phyloP scores from a whole-genome alignment of 768 basidiomycete genomes.

The Suillus subalutaceus region DNA sequence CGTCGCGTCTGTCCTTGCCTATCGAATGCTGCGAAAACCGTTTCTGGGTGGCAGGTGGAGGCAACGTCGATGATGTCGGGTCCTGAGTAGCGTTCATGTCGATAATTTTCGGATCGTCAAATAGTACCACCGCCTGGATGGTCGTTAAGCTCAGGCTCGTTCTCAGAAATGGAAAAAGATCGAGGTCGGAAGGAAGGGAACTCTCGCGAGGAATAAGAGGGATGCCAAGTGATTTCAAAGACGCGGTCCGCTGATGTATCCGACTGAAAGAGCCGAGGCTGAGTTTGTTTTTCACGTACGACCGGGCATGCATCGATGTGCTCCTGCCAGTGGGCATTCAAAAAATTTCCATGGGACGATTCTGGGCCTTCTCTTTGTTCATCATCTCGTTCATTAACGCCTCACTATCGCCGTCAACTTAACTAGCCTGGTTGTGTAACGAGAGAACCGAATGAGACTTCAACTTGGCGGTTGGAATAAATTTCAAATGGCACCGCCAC shows the following conservation, averaged over 20 bases:
- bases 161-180: constrained; percentile 19
- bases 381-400: background rate
- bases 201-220: constrained; percentile 19
- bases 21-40: constrained; percentile 5
- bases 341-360: constrained; percentile 2
- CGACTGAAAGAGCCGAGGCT: constrained; percentile 1
- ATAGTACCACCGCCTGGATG: background rate
- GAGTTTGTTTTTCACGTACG: constrained; percentile 18
- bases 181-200: constrained; percentile 11
- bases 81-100: constrained; percentile 4
- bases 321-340: background rate
- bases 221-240: constrained; percentile 17
- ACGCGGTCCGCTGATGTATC: constrained; percentile 18
- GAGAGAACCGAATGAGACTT: background rate
- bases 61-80: background rate
- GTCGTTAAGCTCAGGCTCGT: constrained; percentile 8
- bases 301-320: background rate
- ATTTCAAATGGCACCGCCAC: no score
- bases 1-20: constrained; percentile 11
- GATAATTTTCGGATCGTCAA: background rate
- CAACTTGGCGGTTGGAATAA: no score
- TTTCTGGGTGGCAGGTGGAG: constrained; percentile 10
- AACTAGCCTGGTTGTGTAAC: background rate
- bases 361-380: no score
- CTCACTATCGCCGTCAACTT: background rate